Conservation (phyloP, 1,284 basidiomycete species). For the Puccinia coronata region DNA sequence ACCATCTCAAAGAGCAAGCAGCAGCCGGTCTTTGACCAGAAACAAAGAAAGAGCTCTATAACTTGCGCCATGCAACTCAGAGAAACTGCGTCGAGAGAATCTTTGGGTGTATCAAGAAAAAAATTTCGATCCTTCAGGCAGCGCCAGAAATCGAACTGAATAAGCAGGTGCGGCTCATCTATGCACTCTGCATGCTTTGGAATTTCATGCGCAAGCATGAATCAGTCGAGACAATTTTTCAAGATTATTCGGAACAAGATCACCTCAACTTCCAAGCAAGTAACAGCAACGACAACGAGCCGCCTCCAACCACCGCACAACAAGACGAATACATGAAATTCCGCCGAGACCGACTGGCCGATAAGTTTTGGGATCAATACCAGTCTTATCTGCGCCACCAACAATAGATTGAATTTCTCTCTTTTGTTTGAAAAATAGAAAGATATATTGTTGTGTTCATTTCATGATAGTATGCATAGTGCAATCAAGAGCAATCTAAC, state of each 20-base stretch:
- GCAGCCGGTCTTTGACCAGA: no score
- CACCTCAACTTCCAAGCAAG: background rate
- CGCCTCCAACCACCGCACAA: background rate
- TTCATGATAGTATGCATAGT: no score
- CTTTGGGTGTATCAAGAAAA: no score
- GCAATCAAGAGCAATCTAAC: background rate
- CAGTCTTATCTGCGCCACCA: background rate
- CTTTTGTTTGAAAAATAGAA: background rate
- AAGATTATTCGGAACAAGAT: background rate
- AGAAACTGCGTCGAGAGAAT: no score
- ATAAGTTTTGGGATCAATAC: background rate
- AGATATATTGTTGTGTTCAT: background rate
- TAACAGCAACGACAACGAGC: background rate
- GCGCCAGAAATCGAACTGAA: background rate
- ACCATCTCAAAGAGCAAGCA: no score
- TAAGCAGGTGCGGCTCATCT: background rate
- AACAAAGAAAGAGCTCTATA: constrained; percentile 3
- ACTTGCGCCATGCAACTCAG: background rate
- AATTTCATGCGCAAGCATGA: constrained; percentile 4
- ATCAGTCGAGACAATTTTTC: background rate
- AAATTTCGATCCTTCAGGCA: background rate
- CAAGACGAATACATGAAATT: constrained; percentile 6
- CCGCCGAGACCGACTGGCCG: background rate
- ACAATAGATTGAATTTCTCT: background rate
- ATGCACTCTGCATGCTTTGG: background rate